These are phyloP conservation scores for Backusella macrospora DNA, from an alignment of 192 early-diverging fungal species.

Conservation along the genomic window DNA sequence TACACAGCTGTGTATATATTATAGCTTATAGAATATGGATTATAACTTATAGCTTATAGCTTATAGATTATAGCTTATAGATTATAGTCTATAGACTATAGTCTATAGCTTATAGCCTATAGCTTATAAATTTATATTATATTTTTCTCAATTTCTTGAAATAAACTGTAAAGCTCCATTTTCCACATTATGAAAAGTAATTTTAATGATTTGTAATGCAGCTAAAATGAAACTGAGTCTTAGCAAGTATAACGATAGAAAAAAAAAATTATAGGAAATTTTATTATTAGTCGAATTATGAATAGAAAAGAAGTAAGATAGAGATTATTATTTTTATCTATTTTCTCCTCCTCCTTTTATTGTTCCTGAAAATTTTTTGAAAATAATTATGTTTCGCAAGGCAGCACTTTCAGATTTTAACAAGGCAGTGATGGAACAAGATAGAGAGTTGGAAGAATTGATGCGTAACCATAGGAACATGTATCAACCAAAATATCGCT, in stretches of 20 bases:
- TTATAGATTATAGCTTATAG: too few relatives aligned
- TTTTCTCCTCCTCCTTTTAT: neutral
- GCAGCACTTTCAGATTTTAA: neutral
- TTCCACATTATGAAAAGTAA: too few relatives aligned
- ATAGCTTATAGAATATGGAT: too few relatives aligned
- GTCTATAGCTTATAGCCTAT: too few relatives aligned
- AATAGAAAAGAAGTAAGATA: neutral
- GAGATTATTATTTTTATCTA: neutral
- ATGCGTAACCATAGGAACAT: neutral
- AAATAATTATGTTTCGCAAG: neutral
- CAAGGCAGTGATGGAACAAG: neutral
- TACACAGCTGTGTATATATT: too few relatives aligned
- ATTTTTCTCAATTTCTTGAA: too few relatives aligned
- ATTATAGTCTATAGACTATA: too few relatives aligned
- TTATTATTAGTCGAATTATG: conserved; percentile 13
- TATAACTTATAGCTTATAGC: too few relatives aligned
- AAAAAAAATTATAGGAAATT: conserved; percentile 1
- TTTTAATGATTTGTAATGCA: neutral
- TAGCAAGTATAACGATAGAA: neutral
- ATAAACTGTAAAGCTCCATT: too few relatives aligned
- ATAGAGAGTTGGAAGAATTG: conserved; percentile 2
- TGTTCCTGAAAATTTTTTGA: neutral
- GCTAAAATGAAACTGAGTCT: neutral
- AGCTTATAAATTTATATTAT: too few relatives aligned
- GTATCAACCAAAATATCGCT: neutral